Percentiles rank a stretch among this genome's conserved stretches.
Conservation (phyloP, 2,329 filamentous ascomycete genomes). For the Fusarium sp. region DNA sequence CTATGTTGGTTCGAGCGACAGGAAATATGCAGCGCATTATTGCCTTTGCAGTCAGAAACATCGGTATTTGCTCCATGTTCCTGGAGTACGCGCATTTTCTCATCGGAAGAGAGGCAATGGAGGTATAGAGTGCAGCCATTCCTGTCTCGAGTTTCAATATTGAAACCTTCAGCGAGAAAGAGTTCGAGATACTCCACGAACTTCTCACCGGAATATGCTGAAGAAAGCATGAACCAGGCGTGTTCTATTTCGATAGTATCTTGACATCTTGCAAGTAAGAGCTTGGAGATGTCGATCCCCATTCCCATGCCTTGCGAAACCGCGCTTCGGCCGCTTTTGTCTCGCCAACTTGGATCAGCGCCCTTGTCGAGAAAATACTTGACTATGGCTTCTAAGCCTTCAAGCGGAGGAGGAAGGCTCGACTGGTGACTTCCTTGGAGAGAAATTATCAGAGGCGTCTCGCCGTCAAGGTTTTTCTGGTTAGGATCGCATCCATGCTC, state of each 20-base stretch:
- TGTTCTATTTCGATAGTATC: background rate
- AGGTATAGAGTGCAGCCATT: slow-evolving; percentile 29
- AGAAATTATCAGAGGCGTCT: slow-evolving; percentile 3
- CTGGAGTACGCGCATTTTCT: slow-evolving; percentile 1
- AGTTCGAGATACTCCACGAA: slow-evolving; percentile 19
- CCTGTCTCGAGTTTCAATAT: slow-evolving; percentile 16
- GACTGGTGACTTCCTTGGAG: background rate
- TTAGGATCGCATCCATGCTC: slow-evolving; percentile 29
- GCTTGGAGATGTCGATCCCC: slow-evolving; percentile 1
- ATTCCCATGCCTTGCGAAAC: background rate
- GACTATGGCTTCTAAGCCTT: slow-evolving; percentile 4
- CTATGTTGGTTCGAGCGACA: accelerated
- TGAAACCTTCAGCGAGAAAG: slow-evolving; percentile 23
- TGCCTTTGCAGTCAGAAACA: slow-evolving; percentile 13
- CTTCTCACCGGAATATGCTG: accelerated
- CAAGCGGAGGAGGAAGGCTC: background rate
- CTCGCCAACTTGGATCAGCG: slow-evolving; percentile 15
- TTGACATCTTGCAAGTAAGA: slow-evolving; percentile 20
- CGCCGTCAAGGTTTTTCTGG: background rate
- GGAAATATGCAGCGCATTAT: slow-evolving; percentile 26
- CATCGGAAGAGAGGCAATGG: background rate
- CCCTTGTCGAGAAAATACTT: slow-evolving; percentile 31
- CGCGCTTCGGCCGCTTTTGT: background rate
- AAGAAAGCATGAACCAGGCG: slow-evolving; percentile 30
- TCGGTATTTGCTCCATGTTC: slow-evolving; percentile 15